Evolutionary conservation across 1,139 yeast genomes (phyloP).

Genomic region (Sugiyamaella japonica): DNA sequence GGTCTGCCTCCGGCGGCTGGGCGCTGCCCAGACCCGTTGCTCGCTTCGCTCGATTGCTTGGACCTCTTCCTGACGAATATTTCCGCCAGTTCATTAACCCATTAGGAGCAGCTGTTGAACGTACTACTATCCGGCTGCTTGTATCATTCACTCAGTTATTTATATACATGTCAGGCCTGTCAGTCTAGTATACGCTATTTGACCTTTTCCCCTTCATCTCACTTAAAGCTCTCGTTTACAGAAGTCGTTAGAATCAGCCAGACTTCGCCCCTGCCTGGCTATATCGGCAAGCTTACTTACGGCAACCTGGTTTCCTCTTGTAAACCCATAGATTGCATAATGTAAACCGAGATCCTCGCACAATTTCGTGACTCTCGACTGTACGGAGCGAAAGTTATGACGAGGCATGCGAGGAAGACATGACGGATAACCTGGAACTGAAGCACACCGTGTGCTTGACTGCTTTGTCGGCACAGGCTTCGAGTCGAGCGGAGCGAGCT

Average conservation of each 20-base stretch:
- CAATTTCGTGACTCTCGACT: slow-evolving; percentile 68
- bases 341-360: slow-evolving; percentile 76
- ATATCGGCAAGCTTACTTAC: slow-evolving; percentile 69
- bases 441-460: slow-evolving; percentile 89
- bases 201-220: slow-evolving; percentile 13
- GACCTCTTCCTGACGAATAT: not conserved
- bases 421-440: slow-evolving; percentile 93
- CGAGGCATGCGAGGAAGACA: slow-evolving; percentile 82
- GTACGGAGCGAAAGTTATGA: slow-evolving; percentile 77
- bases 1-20: not conserved
- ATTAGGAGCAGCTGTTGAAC: too few species aligned
- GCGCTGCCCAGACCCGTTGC: not conserved
- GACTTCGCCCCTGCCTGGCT: slow-evolving; percentile 73
- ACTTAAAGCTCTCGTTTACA: slow-evolving; percentile 27
- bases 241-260: slow-evolving; percentile 62
- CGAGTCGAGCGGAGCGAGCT: too few species aligned
- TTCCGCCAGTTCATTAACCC: too few species aligned
- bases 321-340: slow-evolving; percentile 84
- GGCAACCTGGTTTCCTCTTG: slow-evolving; percentile 71
- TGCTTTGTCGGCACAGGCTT: too few species aligned
- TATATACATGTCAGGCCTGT: not conserved
- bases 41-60: not conserved
- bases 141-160: too few species aligned
- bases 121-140: too few species aligned
- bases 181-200: too few species aligned